Conservation (phyloP, 2,329 filamentous ascomycete genomes). For the Colletotrichum acutatum region DNA sequence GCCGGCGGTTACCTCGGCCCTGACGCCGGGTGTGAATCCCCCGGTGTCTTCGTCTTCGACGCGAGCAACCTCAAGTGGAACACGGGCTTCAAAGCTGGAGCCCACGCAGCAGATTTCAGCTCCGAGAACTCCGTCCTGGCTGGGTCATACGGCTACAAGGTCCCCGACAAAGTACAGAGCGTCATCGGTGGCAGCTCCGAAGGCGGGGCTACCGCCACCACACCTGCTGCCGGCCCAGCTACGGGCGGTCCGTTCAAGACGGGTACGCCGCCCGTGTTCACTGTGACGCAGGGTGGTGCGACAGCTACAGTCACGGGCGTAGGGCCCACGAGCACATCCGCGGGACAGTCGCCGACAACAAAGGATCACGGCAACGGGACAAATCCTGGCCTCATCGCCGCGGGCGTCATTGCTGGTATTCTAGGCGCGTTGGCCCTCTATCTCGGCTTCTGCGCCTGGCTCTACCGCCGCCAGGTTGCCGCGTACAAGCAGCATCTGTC, state of each 20-base stretch:
- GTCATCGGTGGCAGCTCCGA: conserved; percentile 69
- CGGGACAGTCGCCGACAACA: conserved; percentile 40
- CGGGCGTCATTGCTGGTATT: conserved; percentile 71
- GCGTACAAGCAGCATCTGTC: conserved; percentile 78
- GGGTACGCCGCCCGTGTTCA: conserved; percentile 76
- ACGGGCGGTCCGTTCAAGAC: conserved; percentile 78
- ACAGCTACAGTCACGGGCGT: conserved; percentile 56
- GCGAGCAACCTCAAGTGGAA: conserved; percentile 73
- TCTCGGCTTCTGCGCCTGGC: conserved; percentile 77
- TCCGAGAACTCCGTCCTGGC: conserved; percentile 63
- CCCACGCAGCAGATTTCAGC: conserved; percentile 57
- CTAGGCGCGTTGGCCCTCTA: conserved; percentile 71
- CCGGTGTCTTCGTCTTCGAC: conserved; percentile 80
- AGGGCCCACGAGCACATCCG: conserved; percentile 51
- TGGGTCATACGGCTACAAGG: conserved; percentile 72
- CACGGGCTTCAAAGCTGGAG: conserved; percentile 68
- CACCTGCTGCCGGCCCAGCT: conserved; percentile 69
- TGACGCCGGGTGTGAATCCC: conserved; percentile 71
- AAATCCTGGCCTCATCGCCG: conserved; percentile 56
- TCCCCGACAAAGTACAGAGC: conserved; percentile 71
- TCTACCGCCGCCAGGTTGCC: conserved; percentile 77
- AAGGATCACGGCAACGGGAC: conserved; percentile 33
- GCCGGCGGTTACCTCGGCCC: conserved; percentile 75
- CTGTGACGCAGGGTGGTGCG: conserved; percentile 63
- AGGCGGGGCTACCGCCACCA: conserved; percentile 74